These are phyloP conservation scores for Kwoniella sp. DNA, from an alignment of 768 basidiomycete genomes.

Conservation along the genomic window DNA sequence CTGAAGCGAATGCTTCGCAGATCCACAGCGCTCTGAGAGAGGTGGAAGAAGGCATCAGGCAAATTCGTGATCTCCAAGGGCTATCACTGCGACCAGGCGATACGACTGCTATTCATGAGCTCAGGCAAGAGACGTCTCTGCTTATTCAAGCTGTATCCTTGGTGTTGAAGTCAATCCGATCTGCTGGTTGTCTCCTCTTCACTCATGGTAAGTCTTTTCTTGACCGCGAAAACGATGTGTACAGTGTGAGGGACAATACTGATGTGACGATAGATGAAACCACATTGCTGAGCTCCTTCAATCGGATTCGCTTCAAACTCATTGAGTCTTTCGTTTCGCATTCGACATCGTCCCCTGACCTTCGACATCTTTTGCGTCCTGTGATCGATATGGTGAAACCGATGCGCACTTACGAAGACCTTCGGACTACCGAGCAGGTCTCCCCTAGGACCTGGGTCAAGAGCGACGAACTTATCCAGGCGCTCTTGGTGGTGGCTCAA, in stretches of 20 bases:
- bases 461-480: conserved; percentile 61
- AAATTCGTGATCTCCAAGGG: conserved; percentile 37
- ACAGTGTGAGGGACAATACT: too few relatives aligned
- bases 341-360: conserved; percentile 34
- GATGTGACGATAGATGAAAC: conserved; percentile 18
- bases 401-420: neutral
- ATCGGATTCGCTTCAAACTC: conserved; percentile 8
- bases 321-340: conserved; percentile 19
- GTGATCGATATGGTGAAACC: conserved; percentile 53
- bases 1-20: conserved; percentile 6
- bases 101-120: conserved; percentile 23
- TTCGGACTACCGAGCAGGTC: neutral
- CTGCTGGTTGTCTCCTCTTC: conserved; percentile 26
- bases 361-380: conserved; percentile 54
- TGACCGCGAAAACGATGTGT: too few relatives aligned
- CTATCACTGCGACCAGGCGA: conserved; percentile 14
- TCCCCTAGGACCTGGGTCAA: conserved; percentile 26
- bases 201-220: conserved; percentile 29
- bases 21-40: conserved; percentile 29
- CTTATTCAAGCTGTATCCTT: conserved; percentile 19
- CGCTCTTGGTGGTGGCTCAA: conserved; percentile 70
- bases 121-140: conserved; percentile 21
- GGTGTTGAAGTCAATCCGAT: conserved; percentile 8
- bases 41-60: conserved; percentile 33
- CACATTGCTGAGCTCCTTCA: conserved; percentile 7